phyloP scores from a whole-genome alignment of 108 stramenopile genomes.

The Skeletonema potamos region DNA sequence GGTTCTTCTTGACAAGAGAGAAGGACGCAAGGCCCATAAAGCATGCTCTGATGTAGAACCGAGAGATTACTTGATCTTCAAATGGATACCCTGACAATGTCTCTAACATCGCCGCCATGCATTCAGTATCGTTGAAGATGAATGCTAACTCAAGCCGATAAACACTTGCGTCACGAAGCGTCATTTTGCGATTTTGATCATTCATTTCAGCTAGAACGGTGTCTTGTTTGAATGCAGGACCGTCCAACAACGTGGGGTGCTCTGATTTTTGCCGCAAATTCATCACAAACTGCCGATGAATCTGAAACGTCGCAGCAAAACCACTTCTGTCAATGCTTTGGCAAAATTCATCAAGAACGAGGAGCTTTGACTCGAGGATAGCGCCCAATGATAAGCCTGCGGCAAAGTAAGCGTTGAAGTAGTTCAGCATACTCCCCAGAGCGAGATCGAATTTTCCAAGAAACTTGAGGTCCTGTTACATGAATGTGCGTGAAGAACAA shows the following conservation, averaged over 20 bases:
- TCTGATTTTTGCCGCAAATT: constrained; percentile 16
- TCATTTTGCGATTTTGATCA: constrained; percentile 23
- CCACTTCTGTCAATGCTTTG: not conserved
- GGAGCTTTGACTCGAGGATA: constrained; percentile 28
- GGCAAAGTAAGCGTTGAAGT: constrained; percentile 12
- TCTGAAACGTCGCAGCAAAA: constrained; percentile 22
- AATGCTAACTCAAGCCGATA: constrained; percentile 35
- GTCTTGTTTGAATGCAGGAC: constrained; percentile 26
- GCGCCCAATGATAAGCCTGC: constrained; percentile 14
- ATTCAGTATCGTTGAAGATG: constrained; percentile 28
- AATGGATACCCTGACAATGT: constrained; percentile 22
- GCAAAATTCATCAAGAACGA: constrained; percentile 23
- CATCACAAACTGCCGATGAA: constrained; percentile 29
- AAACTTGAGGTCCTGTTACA: constrained; percentile 7
- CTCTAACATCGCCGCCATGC: constrained; percentile 33
- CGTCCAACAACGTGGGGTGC: constrained; percentile 18
- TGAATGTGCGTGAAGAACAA: too few relatives aligned
- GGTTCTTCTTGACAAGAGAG: not conserved
- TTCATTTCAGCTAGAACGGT: constrained; percentile 10
- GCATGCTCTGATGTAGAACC: constrained; percentile 21
- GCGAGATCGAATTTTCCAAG: constrained; percentile 20
- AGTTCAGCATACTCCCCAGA: constrained; percentile 11
- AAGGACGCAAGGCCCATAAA: constrained; percentile 29
- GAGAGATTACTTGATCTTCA: constrained; percentile 20
- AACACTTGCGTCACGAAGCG: constrained; percentile 27